phyloP scores from a whole-genome alignment of 139 green algal species.

The Chlamydomonas sp. region DNA sequence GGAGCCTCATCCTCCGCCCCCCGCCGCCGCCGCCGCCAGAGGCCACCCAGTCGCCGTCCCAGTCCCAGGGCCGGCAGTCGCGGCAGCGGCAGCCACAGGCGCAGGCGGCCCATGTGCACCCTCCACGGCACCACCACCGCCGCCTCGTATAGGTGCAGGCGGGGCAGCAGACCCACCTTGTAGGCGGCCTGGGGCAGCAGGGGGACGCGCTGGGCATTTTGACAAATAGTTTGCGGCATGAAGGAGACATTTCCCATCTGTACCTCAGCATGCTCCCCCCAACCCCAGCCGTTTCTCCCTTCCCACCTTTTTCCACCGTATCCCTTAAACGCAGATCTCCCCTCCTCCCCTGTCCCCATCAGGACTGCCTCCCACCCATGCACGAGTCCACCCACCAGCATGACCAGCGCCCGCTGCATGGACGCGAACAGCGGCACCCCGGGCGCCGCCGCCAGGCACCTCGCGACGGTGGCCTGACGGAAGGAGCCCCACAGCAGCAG shows the following conservation, averaged over 20 bases:
- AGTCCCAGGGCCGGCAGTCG: neutral
- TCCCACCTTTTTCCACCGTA: neutral
- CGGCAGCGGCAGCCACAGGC: neutral
- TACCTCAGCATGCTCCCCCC: too few relatives aligned
- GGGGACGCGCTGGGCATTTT: neutral
- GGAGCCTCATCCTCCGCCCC: too few relatives aligned
- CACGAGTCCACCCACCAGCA: neutral
- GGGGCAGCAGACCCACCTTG: constrained; percentile 13
- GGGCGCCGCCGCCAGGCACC: constrained; percentile 13
- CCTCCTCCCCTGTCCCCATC: neutral
- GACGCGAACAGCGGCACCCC: constrained; percentile 23
- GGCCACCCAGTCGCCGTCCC: neutral
- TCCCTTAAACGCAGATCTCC: neutral
- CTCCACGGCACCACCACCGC: constrained; percentile 31
- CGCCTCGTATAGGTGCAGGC: constrained; percentile 23
- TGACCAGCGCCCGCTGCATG: constrained; percentile 22
- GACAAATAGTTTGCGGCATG: too few relatives aligned
- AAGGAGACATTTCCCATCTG: too few relatives aligned
- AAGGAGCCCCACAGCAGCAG: constrained; percentile 33
- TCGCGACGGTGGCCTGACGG: neutral
- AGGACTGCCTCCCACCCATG: neutral
- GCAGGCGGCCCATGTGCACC: constrained; percentile 8
- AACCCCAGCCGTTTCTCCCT: too few relatives aligned
- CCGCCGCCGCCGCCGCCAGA: neutral
- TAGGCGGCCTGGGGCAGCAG: constrained; percentile 9